phyloP scores from a whole-genome alignment of 2,329 filamentous ascomycete genomes.

The Arachnopeziza araneosa region DNA sequence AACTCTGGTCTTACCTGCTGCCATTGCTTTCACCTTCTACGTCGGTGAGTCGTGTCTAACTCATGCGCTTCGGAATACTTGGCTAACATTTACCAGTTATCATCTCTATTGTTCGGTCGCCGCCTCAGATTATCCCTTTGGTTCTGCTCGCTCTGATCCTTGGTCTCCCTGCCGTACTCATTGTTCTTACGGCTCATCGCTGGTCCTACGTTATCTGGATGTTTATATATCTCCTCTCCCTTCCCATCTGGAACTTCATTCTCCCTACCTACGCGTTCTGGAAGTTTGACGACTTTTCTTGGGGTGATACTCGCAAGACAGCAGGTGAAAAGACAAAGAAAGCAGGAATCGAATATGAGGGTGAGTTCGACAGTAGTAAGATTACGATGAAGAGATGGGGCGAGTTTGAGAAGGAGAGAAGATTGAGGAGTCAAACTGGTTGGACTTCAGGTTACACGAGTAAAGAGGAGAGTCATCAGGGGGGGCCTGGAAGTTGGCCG shows the following conservation, averaged over 20 bases:
- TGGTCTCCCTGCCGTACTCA: constrained; percentile 85
- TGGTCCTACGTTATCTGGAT: constrained; percentile 94
- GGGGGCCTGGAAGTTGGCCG: background rate
- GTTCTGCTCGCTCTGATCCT: constrained; percentile 85
- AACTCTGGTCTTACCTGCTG: constrained; percentile 89
- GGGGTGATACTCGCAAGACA: constrained; percentile 97
- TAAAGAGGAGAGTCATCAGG: constrained; percentile 14
- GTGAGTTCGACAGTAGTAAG: constrained; percentile 96
- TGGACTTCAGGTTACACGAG: constrained; percentile 15
- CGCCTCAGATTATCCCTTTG: constrained; percentile 82
- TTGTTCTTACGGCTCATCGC: constrained; percentile 88
- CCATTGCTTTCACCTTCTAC: constrained; percentile 96
- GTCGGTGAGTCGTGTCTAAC: constrained; percentile 59
- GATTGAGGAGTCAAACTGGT: constrained; percentile 18
- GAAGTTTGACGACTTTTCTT: constrained; percentile 99
- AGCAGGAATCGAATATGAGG: constrained; percentile 79
- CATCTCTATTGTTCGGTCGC: constrained; percentile 72
- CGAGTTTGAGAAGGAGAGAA: constrained; percentile 78
- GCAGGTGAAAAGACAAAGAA: constrained; percentile 86
- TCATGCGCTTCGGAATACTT: background rate
- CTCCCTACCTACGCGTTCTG: constrained; percentile 93
- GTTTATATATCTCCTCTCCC: constrained; percentile 87
- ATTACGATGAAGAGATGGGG: constrained; percentile 99
- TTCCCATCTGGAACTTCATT: constrained; percentile 97
- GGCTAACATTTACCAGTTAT: constrained; percentile 52